Evolutionary conservation across 495 filamentous ascomycete species (phyloP).

Genomic region (Collariella sp.): DNA sequence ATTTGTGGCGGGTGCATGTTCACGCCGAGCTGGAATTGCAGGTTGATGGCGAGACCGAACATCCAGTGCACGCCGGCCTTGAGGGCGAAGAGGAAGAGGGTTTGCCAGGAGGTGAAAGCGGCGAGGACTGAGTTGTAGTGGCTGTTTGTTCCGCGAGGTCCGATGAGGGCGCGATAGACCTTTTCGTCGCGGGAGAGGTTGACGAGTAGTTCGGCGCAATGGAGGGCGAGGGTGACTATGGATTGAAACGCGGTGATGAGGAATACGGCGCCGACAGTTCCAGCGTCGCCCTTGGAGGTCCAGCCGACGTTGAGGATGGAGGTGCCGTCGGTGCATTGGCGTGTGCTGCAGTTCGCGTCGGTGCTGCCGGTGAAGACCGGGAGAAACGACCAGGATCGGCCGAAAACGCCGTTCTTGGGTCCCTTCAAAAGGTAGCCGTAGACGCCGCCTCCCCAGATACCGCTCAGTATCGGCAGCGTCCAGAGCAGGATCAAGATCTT

Average conservation of each 20-base stretch:
- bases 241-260: slow-evolving; percentile 29
- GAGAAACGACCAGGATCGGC: slow-evolving; percentile 23
- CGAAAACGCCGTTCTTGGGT: slow-evolving; percentile 20
- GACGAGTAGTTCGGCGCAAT: slow-evolving; percentile 39
- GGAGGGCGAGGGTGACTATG: slow-evolving; percentile 33
- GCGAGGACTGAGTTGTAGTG: slow-evolving; percentile 29
- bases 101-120: slow-evolving; percentile 37
- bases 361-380: slow-evolving; percentile 21
- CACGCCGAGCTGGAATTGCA: slow-evolving; percentile 27
- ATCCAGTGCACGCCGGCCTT: slow-evolving; percentile 42
- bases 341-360: slow-evolving; percentile 16
- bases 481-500: slow-evolving; percentile 23
- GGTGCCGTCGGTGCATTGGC: slow-evolving; percentile 29
- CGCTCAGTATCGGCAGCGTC: slow-evolving; percentile 21
- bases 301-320: slow-evolving; percentile 27
- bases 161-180: slow-evolving; percentile 28
- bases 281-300: slow-evolving; percentile 17
- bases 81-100: slow-evolving; percentile 31
- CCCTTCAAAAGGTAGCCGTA: slow-evolving; percentile 20
- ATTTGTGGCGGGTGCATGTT: slow-evolving; percentile 33
- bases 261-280: slow-evolving; percentile 20
- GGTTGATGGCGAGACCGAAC: slow-evolving; percentile 33
- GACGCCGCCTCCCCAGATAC: slow-evolving; percentile 22
- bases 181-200: slow-evolving; percentile 40
- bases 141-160: slow-evolving; percentile 24